Evolutionary conservation across 257 asterid species (phyloP).

Genomic region (Nyctanthes arbortristis): DNA sequence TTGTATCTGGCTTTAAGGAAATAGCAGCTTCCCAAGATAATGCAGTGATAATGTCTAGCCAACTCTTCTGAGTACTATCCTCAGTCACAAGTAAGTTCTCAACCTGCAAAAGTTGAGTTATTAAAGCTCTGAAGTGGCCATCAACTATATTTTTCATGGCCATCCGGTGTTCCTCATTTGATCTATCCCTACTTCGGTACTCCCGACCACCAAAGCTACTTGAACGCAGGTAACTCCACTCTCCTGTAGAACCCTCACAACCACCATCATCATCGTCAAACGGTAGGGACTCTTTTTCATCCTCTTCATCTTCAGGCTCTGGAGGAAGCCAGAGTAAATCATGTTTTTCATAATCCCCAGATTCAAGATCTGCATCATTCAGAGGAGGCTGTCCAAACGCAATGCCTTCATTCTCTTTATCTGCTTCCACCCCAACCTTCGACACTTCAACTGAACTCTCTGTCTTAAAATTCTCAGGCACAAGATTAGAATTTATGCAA

Average conservation of each 20-base stretch:
- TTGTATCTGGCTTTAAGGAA: constrained; percentile 73
- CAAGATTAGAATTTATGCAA: constrained; percentile 26
- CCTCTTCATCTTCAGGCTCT: constrained; percentile 76
- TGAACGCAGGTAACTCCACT: constrained; percentile 64
- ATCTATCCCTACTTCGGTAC: constrained; percentile 57
- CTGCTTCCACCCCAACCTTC: constrained; percentile 38
- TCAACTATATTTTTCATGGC: constrained; percentile 66
- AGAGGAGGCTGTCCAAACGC: constrained; percentile 31
- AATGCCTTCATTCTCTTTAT: constrained; percentile 30
- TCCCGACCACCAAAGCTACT: constrained; percentile 59
- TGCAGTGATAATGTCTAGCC: constrained; percentile 66
- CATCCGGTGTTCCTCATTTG: constrained; percentile 65
- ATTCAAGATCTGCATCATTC: constrained; percentile 41
- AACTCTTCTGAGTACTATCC: constrained; percentile 44
- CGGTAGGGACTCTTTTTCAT: constrained; percentile 50
- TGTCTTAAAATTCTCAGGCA: constrained; percentile 39
- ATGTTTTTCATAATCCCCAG: constrained; percentile 66
- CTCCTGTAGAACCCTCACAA: constrained; percentile 54
- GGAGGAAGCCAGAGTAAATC: constrained; percentile 71
- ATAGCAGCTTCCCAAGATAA: constrained; percentile 85
- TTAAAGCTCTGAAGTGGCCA: constrained; percentile 63
- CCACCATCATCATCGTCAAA: constrained; percentile 61
- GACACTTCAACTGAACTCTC: constrained; percentile 32
- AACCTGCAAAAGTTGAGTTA: constrained; percentile 67
- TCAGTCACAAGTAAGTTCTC: constrained; percentile 49